Evolutionary conservation across 2,329 filamentous ascomycete species (phyloP).

Genomic region (Diaporthe batatas): DNA sequence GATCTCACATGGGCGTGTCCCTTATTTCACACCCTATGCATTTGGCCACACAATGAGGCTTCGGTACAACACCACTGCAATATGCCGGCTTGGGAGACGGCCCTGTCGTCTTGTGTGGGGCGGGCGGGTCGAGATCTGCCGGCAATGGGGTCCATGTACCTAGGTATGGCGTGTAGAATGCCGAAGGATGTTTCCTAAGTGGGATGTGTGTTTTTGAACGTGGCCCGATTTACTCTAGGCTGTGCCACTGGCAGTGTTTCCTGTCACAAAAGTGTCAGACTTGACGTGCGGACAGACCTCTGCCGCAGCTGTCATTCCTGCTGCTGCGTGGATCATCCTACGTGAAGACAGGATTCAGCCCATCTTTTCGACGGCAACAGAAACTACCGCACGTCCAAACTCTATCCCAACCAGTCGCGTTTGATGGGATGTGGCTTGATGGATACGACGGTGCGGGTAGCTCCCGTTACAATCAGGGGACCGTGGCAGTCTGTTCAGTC

Average conservation of each 20-base stretch:
- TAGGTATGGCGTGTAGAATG: not conserved
- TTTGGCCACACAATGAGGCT: constrained; percentile 22
- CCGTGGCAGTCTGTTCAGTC: not conserved
- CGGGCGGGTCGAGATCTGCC: not conserved
- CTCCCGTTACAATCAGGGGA: constrained; percentile 22
- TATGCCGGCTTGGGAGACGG: constrained; percentile 3
- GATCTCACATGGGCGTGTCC: constrained; percentile 7
- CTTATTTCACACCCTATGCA: not conserved
- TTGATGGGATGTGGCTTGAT: not conserved
- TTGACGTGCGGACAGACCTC: constrained; percentile 21
- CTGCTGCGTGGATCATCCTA: constrained; percentile 23
- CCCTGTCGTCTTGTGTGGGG: not conserved
- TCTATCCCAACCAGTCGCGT: constrained; percentile 28
- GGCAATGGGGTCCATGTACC: not conserved
- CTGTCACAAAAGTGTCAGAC: constrained; percentile 26
- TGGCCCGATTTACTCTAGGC: not conserved
- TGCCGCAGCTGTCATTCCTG: constrained; percentile 18
- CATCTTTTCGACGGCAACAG: constrained; percentile 15
- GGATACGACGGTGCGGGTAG: constrained; percentile 21
- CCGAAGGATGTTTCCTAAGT: constrained; percentile 1
- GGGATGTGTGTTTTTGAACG: not conserved
- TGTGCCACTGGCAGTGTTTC: no score
- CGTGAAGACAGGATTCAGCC: not conserved
- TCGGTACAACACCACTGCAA: constrained; percentile 1
- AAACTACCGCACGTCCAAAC: constrained; percentile 7